Evolutionary conservation across 495 filamentous ascomycete species (phyloP), one percentile per base, ranked within the genome.

Genomic region (Trichoderma orchidacearum): DNA sequence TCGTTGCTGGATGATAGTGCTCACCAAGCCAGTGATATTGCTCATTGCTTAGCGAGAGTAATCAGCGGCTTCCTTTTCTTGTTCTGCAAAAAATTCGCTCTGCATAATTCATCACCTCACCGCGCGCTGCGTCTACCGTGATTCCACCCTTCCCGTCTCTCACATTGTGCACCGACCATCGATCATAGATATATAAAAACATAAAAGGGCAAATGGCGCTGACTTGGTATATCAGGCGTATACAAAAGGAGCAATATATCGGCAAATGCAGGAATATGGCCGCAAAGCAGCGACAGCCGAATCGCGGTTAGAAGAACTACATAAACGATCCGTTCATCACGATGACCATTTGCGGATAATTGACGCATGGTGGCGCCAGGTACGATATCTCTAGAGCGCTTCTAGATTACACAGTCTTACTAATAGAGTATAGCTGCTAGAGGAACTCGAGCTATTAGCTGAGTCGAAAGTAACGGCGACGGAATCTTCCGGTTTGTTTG

Each of bases 201-300:
- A n/a, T n/a, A n/a, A n/a, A n/a, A n/a, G 58, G 58, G 58, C 57
- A 41, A 18, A 13, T 48, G 41, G 41, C 41, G 41, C 41, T 61
- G 62, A 60, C 56, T 65, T 65, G 68, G 64, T 64, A 68, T 64
- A 70, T 68, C 67, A 98, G 93, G 82, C 85, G 62, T 96, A 89
- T 65, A 90, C 95, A 74, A 98, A 98, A 70, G 93, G 96, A 77
- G 93, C 93, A 57, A 96, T 98, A 65, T 84, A 87, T 66, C 88
- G 93, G 29, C 92, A 96, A 66, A 96, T 98, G 92, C 84, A 86
- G 62, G 94, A 97, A 68, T 96, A 90, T 67, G 96, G 95, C 70
- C 80, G 94, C 51, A 89, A 96, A 64, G 89, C 87, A 67, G 75
- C 75, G 30, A 83, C 81, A 17, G 69, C 95, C 50, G 92, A 96